Percentiles rank a stretch among this genome's conserved stretches.
phyloP scores from a whole-genome alignment of 768 basidiomycete species.

The Paxillus involutus region DNA sequence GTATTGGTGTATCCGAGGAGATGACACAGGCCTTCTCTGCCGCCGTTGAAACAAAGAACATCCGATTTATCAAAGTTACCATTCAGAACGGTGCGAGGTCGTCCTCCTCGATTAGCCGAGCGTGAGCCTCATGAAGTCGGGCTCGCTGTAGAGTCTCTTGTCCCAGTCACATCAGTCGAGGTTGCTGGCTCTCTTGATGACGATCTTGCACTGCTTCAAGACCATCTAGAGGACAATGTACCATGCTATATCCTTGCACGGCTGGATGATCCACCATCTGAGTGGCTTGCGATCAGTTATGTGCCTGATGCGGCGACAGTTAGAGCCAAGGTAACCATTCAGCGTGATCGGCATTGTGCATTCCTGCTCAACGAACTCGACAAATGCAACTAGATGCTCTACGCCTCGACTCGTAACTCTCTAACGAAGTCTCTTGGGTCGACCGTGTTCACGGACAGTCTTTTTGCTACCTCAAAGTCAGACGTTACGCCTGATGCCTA shows the following conservation, averaged over 20 bases:
- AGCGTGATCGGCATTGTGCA: conserved; percentile 6
- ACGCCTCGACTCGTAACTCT: conserved; percentile 74
- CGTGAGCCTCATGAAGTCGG: conserved; percentile 24
- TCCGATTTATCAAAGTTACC: conserved; percentile 75
- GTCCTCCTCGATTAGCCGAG: conserved; percentile 3
- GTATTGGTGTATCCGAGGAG: conserved; percentile 62
- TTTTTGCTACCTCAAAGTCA: conserved; percentile 76
- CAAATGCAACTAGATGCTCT: conserved; percentile 68
- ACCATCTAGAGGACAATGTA: conserved; percentile 53
- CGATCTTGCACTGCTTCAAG: conserved; percentile 60
- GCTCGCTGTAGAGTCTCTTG: conserved; percentile 58
- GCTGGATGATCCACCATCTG: conserved; percentile 54
- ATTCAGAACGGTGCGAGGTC: conserved; percentile 67
- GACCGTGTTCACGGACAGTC: conserved; percentile 62
- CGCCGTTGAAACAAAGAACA: conserved; percentile 47
- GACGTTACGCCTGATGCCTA: conserved; percentile 73
- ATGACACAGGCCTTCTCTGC: conserved; percentile 58
- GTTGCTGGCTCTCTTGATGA: conserved; percentile 52
- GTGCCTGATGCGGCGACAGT: conserved; percentile 82
- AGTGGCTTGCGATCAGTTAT: conserved; percentile 78
- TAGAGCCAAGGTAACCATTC: conserved; percentile 64
- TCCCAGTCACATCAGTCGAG: conserved; percentile 53
- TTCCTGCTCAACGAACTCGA: neutral
- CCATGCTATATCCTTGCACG: conserved; percentile 80
- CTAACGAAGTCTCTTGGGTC: conserved; percentile 77